Evolutionary conservation across 345 rosid species (phyloP).

Genomic region (Eucalyptus brandiana): DNA sequence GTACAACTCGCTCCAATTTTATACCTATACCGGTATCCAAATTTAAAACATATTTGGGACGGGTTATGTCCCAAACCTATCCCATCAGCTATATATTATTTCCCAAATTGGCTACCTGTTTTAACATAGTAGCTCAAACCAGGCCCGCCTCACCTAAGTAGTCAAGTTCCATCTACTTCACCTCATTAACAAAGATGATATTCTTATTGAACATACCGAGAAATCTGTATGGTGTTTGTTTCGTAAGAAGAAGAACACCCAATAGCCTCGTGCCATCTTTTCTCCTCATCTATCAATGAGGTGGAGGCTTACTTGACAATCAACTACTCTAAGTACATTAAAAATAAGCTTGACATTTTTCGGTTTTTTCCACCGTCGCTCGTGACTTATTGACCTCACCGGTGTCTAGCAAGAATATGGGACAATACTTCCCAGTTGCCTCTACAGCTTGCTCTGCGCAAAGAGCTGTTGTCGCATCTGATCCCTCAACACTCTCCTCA

Average conservation of each 20-base stretch:
- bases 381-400: neutral
- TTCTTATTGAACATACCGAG: neutral
- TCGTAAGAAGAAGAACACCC: no score
- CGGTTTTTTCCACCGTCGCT: neutral
- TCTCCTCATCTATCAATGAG: no score
- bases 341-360: neutral
- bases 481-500: constrained; percentile 71
- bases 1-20: neutral
- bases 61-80: no score
- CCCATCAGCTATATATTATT: no score
- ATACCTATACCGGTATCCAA: neutral
- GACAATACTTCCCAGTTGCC: neutral
- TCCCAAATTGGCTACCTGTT: neutral
- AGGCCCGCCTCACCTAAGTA: neutral
- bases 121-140: neutral
- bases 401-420: neutral
- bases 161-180: neutral
- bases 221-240: no score
- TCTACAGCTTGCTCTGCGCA: constrained; percentile 31
- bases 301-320: no score
- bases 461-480: constrained; percentile 35
- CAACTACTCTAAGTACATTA: no score
- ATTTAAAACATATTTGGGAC: no score
- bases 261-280: no score
- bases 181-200: neutral